Conservation (phyloP, 2,329 filamentous ascomycete species). For the Esteya vermicola region DNA sequence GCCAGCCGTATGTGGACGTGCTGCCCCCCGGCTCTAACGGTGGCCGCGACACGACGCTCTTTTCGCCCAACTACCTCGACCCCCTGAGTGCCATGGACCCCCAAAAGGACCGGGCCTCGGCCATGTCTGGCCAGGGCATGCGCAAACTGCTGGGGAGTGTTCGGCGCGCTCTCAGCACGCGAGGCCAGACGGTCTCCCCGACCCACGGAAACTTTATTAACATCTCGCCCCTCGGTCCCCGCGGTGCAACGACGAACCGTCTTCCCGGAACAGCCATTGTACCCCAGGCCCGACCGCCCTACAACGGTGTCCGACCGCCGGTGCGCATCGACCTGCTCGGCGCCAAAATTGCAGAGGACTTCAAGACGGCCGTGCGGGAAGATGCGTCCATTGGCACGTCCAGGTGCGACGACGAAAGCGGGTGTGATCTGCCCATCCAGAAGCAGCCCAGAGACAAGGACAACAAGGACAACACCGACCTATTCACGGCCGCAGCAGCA, state of each 20-base stretch:
- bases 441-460: slow-evolving; percentile 12
- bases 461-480: too few relatives aligned
- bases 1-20: slow-evolving; percentile 64
- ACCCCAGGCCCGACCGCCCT: slow-evolving; percentile 33
- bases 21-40: slow-evolving; percentile 35
- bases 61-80: slow-evolving; percentile 21
- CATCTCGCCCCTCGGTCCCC: slow-evolving; percentile 33
- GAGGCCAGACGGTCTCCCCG: slow-evolving; percentile 27
- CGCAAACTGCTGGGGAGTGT: slow-evolving; percentile 79
- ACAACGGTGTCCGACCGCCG: slow-evolving; percentile 31
- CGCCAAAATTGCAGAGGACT: slow-evolving; percentile 65
- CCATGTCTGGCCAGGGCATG: slow-evolving; percentile 61
- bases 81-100: slow-evolving; percentile 17
- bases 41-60: slow-evolving; percentile 38
- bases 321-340: slow-evolving; percentile 70
- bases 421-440: background rate
- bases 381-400: slow-evolving; percentile 25
- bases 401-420: background rate
- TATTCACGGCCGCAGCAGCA: too few relatives aligned
- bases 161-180: slow-evolving; percentile 62
- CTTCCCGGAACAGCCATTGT: slow-evolving; percentile 46
- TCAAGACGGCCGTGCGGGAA: slow-evolving; percentile 59
- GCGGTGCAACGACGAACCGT: slow-evolving; percentile 41
- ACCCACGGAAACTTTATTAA: slow-evolving; percentile 33
- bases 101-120: slow-evolving; percentile 34